Evolutionary conservation across 2,329 filamentous ascomycete genomes (phyloP).

Genomic region (Xylariaceae sp.): DNA sequence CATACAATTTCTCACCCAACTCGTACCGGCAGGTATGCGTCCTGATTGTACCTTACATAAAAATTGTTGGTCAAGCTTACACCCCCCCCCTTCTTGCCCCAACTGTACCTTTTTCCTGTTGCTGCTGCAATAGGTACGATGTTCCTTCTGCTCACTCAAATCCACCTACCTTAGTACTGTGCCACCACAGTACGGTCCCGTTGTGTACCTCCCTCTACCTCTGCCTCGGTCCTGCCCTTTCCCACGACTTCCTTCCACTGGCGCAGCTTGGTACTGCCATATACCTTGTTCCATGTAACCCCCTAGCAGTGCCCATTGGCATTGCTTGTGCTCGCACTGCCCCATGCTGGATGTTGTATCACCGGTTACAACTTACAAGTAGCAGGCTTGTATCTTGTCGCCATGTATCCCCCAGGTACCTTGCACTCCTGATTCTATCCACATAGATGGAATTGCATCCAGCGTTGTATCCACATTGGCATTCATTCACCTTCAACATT

Average conservation of each 20-base stretch:
- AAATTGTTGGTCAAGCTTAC: too few species aligned
- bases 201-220: not conserved
- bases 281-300: not conserved
- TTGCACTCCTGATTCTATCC: too few species aligned
- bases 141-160: conserved; percentile 12
- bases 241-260: not conserved
- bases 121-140: conserved; percentile 13
- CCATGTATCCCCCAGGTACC: not conserved
- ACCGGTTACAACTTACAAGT: too few species aligned
- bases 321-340: not conserved
- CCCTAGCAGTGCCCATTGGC: too few species aligned
- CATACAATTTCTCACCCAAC: conserved; percentile 1
- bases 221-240: not conserved
- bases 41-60: conserved; percentile 4
- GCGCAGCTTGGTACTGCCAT: not conserved
- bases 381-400: not conserved
- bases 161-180: conserved; percentile 8
- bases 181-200: not conserved
- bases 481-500: not conserved
- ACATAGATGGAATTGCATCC: too few species aligned
- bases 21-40: conserved; percentile 1
- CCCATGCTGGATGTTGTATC: not conserved
- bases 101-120: conserved; percentile 16
- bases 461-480: not conserved
- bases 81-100: too few species aligned